These are phyloP conservation scores for Linnemannia exigua DNA, from an alignment of 192 early-diverging fungal genomes.

Conservation along the genomic window DNA sequence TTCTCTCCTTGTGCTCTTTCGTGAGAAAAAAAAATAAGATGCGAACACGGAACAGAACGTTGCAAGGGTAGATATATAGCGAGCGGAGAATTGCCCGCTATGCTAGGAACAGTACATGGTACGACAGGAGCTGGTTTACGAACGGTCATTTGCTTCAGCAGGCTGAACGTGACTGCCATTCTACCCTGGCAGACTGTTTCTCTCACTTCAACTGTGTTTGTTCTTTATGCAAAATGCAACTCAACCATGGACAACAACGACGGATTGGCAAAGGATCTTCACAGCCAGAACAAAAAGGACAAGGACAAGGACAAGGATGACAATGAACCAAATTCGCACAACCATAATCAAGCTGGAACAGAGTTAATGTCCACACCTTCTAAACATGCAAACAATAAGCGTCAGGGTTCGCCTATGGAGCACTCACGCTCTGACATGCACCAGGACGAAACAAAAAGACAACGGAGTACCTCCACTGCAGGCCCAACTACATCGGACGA, in stretches of 20 bases:
- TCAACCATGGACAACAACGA: not conserved
- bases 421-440: not conserved
- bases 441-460: not conserved
- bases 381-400: not conserved
- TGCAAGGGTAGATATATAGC: too few species aligned
- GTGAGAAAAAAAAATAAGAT: not conserved
- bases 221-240: not conserved
- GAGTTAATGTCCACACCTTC: not conserved
- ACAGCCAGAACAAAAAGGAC: not conserved
- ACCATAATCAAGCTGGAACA: not conserved
- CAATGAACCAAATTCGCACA: not conserved
- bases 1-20: not conserved
- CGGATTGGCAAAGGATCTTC: not conserved
- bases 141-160: too few species aligned
- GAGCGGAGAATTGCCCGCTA: not conserved
- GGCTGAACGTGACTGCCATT: not conserved
- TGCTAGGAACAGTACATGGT: not conserved
- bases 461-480: not conserved
- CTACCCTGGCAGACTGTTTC: not conserved
- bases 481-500: constrained; percentile 6
- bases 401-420: not conserved
- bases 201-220: not conserved
- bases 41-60: not conserved
- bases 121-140: too few species aligned
- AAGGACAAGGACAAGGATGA: not conserved